These are phyloP conservation scores for Pneumocystis oryctolagi DNA, from an alignment of 1,139 yeast genomes.

Conservation along the genomic window DNA sequence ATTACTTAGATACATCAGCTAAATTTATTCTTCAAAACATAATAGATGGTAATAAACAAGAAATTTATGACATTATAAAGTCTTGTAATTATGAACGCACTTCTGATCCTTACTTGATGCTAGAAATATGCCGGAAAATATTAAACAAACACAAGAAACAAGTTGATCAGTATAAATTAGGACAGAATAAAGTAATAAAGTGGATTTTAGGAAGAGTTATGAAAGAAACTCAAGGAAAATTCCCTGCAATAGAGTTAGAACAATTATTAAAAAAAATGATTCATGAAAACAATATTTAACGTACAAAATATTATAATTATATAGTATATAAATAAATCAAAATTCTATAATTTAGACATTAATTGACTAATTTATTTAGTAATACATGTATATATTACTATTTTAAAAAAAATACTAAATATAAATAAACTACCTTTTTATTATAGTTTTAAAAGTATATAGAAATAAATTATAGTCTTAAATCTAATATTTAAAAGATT, in stretches of 20 bases:
- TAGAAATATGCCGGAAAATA: constrained; percentile 39
- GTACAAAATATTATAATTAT: not conserved
- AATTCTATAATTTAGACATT: not conserved
- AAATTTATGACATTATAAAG: constrained; percentile 34
- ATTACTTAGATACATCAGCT: constrained; percentile 29
- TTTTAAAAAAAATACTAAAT: not conserved
- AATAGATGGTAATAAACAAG: constrained; percentile 29
- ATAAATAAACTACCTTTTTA: not conserved
- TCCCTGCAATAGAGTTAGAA: constrained; percentile 12
- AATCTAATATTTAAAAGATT: not conserved
- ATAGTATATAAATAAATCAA: not conserved
- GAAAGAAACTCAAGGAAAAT: constrained; percentile 51
- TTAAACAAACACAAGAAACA: constrained; percentile 40
- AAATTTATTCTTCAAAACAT: constrained; percentile 48
- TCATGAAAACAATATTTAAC: not conserved
- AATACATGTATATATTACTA: not conserved
- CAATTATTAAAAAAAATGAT: not conserved
- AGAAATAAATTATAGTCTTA: too few species aligned
- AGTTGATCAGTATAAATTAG: constrained; percentile 40
- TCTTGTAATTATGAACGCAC: constrained; percentile 41
- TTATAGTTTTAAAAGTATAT: not conserved
- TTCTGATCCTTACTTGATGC: constrained; percentile 33
- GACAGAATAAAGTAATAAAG: constrained; percentile 49
- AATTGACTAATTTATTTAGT: not conserved
- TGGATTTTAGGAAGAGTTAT: constrained; percentile 74